These are phyloP conservation scores for Aspergillus japonicus DNA, from an alignment of 2,329 filamentous ascomycete species.

Conservation along the genomic window DNA sequence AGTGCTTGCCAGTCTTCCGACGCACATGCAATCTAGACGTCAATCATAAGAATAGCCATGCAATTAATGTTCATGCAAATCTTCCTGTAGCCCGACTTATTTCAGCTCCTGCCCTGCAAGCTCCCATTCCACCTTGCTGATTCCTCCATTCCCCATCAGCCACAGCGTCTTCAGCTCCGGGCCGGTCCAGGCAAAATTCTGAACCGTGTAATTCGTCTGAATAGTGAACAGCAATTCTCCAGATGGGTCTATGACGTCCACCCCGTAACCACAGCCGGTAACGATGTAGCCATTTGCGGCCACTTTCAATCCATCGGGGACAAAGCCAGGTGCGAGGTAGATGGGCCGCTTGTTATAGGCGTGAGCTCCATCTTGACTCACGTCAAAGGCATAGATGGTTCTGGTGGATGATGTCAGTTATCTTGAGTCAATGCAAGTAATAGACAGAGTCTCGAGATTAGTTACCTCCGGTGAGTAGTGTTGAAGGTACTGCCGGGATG, in stretches of 20 bases:
- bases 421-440: not conserved
- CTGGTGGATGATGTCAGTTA: slow-evolving; percentile 11
- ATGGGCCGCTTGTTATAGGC: slow-evolving; percentile 43
- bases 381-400: slow-evolving; percentile 43
- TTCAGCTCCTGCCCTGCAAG: slow-evolving; percentile 33
- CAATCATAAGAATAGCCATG: too few relatives aligned
- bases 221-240: slow-evolving; percentile 41
- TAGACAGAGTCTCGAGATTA: not conserved
- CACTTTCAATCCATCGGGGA: slow-evolving; percentile 47
- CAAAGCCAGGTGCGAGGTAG: slow-evolving; percentile 40
- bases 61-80: too few relatives aligned
- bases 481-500: slow-evolving; percentile 30
- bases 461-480: slow-evolving; percentile 26
- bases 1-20: too few relatives aligned
- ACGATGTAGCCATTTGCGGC: slow-evolving; percentile 43
- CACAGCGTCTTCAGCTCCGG: slow-evolving; percentile 40
- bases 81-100: not conserved
- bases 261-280: slow-evolving; percentile 40
- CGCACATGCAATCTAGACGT: too few relatives aligned
- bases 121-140: slow-evolving; percentile 41
- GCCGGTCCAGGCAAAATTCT: slow-evolving; percentile 48
- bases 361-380: slow-evolving; percentile 33
- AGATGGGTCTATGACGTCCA: slow-evolving; percentile 41
- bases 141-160: slow-evolving; percentile 42
- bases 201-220: slow-evolving; percentile 46